Conservation (phyloP, 1,139 yeast genomes). For the Wickerhamomyces sp. region DNA sequence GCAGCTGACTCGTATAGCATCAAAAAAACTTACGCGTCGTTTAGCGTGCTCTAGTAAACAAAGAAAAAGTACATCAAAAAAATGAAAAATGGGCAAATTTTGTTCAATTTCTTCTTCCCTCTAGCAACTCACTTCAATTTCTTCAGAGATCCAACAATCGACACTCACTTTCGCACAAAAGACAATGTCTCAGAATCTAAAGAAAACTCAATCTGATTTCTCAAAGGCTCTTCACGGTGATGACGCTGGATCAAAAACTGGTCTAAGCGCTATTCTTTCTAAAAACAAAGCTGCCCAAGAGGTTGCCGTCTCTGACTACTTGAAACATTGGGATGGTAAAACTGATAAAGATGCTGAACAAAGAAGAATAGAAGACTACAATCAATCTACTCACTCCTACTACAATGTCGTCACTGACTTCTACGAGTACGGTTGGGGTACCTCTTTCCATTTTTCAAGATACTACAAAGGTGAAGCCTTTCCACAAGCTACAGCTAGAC, state of each 20-base stretch:
- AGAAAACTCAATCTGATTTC: conserved; percentile 49
- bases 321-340: conserved; percentile 96
- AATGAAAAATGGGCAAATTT: too few species aligned
- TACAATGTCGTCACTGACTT: conserved; percentile 95
- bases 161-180: background rate
- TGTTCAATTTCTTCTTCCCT: too few species aligned
- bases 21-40: too few species aligned
- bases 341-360: conserved; percentile 68
- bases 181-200: conserved; percentile 25
- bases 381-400: conserved; percentile 89
- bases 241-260: conserved; percentile 58
- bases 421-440: conserved; percentile 99
- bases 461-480: conserved; percentile 93
- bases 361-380: conserved; percentile 77
- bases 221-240: conserved; percentile 84
- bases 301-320: conserved; percentile 84
- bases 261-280: conserved; percentile 69
- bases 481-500: conserved; percentile 93
- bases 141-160: background rate
- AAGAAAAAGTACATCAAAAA: too few species aligned
- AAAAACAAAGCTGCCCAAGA: conserved; percentile 77
- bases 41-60: too few species aligned
- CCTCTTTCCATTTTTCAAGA: conserved; percentile 96
- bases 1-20: too few species aligned
- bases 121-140: too few species aligned